Conservation (phyloP, 768 basidiomycete species). For the Trichaptum fuscoviolaceum region DNA sequence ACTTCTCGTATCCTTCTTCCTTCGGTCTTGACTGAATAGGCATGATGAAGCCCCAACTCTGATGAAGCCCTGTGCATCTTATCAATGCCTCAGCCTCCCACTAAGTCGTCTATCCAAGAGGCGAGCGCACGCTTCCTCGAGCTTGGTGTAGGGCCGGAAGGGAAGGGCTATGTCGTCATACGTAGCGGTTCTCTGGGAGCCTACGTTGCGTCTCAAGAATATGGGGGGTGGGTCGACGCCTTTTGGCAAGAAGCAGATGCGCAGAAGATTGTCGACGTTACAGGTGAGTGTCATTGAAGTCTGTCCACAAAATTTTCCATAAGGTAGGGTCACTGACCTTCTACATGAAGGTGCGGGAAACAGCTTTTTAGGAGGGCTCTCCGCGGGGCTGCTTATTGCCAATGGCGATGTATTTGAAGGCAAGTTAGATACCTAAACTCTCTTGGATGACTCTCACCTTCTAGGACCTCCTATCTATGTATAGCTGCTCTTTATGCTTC, state of each 20-base stretch:
- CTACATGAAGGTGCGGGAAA: conserved; percentile 74
- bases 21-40: conserved; percentile 2
- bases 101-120: conserved; percentile 51
- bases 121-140: conserved; percentile 62
- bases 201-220: conserved; percentile 45
- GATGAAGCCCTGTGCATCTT: conserved; percentile 73
- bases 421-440: conserved; percentile 24
- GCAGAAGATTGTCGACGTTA: conserved; percentile 69
- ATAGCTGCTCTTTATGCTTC: conserved; percentile 69
- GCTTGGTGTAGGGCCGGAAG: conserved; percentile 46
- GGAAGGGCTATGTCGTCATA: conserved; percentile 62
- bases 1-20: conserved; percentile 10
- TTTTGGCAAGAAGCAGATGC: conserved; percentile 54
- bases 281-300: conserved; percentile 42
- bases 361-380: conserved; percentile 79
- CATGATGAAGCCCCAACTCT: conserved; percentile 66
- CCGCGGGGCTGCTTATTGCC: conserved; percentile 59
- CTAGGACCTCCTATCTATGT: conserved; percentile 8
- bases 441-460: background rate
- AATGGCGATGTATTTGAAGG: conserved; percentile 63
- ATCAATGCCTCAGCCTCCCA: conserved; percentile 44
- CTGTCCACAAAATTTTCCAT: conserved; percentile 7
- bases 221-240: conserved; percentile 62
- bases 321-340: conserved; percentile 6
- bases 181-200: conserved; percentile 71